Percentiles rank a stretch among this genome's conserved stretches.
Evolutionary conservation across 2,329 filamentous ascomycete species (phyloP).

Genomic region (Pseudocercospora macadamiae): DNA sequence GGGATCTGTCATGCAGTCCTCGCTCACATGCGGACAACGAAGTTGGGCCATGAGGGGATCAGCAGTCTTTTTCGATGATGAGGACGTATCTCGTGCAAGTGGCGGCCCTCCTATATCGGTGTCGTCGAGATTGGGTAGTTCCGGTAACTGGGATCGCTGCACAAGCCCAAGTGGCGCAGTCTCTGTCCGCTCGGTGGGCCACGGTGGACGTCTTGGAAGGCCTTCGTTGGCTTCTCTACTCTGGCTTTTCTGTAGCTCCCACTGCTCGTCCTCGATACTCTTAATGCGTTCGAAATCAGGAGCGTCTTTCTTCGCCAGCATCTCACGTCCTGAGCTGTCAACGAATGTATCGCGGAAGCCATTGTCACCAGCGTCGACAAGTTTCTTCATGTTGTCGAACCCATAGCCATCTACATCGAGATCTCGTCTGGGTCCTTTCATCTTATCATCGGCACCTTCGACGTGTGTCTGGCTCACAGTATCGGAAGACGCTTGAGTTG

Average conservation of each 20-base stretch:
- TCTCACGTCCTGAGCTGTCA: slow-evolving; percentile 65
- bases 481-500: slow-evolving; percentile 21
- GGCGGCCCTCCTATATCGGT: slow-evolving; percentile 79
- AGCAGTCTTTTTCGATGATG: slow-evolving; percentile 42
- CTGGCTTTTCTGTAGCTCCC: slow-evolving; percentile 27
- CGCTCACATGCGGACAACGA: slow-evolving; percentile 71
- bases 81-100: slow-evolving; percentile 58
- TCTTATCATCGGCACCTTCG: slow-evolving; percentile 12
- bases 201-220: slow-evolving; percentile 36
- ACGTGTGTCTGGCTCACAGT: slow-evolving; percentile 3
- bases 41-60: slow-evolving; percentile 66
- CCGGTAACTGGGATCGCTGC: slow-evolving; percentile 69
- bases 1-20: slow-evolving; percentile 94
- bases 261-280: slow-evolving; percentile 33
- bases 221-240: slow-evolving; percentile 38
- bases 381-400: slow-evolving; percentile 68
- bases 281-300: slow-evolving; percentile 64
- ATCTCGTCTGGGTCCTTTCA: slow-evolving; percentile 52
- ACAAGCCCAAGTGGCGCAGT: slow-evolving; percentile 71
- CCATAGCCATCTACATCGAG: slow-evolving; percentile 80
- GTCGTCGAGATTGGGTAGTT: slow-evolving; percentile 72
- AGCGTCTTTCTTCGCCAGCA: slow-evolving; percentile 66
- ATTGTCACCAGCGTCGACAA: slow-evolving; percentile 38
- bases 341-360: slow-evolving; percentile 54
- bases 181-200: slow-evolving; percentile 54